Evolutionary conservation across 164 flowering plant species (phyloP).

Genomic region (Cinnamomum micranthum): DNA sequence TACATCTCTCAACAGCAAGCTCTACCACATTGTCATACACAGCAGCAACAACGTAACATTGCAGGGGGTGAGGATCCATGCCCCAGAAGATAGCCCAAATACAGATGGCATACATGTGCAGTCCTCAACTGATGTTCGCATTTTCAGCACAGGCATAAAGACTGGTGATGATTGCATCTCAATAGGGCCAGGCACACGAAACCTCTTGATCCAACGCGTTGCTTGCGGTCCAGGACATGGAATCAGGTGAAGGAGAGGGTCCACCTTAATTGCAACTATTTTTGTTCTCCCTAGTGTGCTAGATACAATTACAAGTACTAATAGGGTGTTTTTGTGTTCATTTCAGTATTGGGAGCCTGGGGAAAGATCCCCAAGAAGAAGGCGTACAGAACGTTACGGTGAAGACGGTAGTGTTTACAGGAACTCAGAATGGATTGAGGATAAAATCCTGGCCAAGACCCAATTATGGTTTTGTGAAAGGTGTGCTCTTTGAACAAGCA

Average conservation of each 20-base stretch:
- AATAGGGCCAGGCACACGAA: conserved; percentile 26
- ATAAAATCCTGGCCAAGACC: conserved; percentile 73
- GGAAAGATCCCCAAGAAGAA: conserved; percentile 34
- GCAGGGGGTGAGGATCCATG: conserved; percentile 13
- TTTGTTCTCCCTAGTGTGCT: not conserved
- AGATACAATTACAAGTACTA: not conserved
- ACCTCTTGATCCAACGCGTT: conserved; percentile 17
- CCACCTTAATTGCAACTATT: not conserved
- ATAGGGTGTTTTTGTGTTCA: not conserved
- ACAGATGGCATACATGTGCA: conserved; percentile 37
- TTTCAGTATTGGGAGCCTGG: conserved; percentile 74
- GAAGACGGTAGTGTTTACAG: conserved; percentile 32
- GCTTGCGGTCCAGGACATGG: conserved; percentile 31
- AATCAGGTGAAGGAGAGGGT: conserved; percentile 14
- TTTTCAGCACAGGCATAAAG: conserved; percentile 10
- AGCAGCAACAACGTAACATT: conserved; percentile 25
- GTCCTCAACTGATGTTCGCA: conserved; percentile 17
- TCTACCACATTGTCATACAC: conserved; percentile 32
- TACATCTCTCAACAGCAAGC: conserved; percentile 37
- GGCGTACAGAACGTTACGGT: conserved; percentile 75
- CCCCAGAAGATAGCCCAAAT: conserved; percentile 31
- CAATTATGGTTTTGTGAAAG: conserved; percentile 50
- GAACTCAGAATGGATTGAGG: conserved; percentile 58
- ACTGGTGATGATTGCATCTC: conserved; percentile 27
- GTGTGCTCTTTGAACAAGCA: conserved; percentile 38